phyloP scores from a whole-genome alignment of 1,284 basidiomycete species.

The Phellopilus nigrolimitatus region DNA sequence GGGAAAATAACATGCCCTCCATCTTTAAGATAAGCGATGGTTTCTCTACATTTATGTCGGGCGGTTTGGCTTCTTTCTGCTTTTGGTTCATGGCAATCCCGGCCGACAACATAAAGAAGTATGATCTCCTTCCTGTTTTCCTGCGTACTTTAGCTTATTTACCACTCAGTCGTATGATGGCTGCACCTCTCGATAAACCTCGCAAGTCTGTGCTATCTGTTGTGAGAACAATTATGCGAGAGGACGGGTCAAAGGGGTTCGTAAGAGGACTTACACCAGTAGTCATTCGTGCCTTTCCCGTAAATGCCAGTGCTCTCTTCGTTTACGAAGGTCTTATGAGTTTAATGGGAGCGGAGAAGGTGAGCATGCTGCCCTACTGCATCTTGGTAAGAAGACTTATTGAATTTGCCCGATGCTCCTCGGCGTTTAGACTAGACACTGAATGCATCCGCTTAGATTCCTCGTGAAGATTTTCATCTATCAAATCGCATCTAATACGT shows the following conservation, averaged over 20 bases:
- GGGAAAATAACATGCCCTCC: not conserved
- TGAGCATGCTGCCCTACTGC: slow-evolving; percentile 23
- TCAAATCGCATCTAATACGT: not conserved
- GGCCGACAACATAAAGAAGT: slow-evolving; percentile 79
- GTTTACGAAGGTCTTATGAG: slow-evolving; percentile 69
- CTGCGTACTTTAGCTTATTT: slow-evolving; percentile 6
- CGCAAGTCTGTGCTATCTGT: slow-evolving; percentile 45
- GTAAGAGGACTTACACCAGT: slow-evolving; percentile 58
- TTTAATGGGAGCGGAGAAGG: slow-evolving; percentile 62
- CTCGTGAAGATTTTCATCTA: slow-evolving; percentile 4
- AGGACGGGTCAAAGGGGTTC: slow-evolving; percentile 53
- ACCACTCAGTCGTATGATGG: slow-evolving; percentile 53
- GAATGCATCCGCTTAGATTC: slow-evolving; percentile 25
- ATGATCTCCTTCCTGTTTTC: slow-evolving; percentile 23
- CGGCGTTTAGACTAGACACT: slow-evolving; percentile 14
- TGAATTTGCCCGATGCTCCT: not conserved
- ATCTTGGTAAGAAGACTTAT: not conserved
- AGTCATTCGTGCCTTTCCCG: slow-evolving; percentile 64
- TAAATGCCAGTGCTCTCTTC: slow-evolving; percentile 67
- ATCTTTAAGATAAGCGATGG: slow-evolving; percentile 58
- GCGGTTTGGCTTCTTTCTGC: slow-evolving; percentile 57
- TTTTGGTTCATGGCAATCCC: slow-evolving; percentile 72
- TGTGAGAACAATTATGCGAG: slow-evolving; percentile 44
- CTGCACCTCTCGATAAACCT: slow-evolving; percentile 39
- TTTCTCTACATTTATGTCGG: slow-evolving; percentile 64